Evolutionary conservation across 192 early-diverging fungal species (phyloP).

Genomic region (Diversispora epigaea): DNA sequence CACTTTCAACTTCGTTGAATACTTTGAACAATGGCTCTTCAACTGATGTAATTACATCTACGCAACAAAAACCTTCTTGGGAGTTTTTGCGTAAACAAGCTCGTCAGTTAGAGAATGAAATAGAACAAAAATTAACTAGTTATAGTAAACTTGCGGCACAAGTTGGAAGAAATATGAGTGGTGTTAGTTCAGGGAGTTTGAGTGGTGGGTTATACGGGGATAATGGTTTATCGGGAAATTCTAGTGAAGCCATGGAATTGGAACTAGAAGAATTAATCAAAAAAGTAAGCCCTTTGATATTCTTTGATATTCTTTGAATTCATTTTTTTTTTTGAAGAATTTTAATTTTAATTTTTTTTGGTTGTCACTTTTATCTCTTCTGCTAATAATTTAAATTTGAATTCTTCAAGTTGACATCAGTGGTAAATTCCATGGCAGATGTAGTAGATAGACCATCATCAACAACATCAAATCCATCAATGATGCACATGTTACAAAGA

Average conservation of each 20-base stretch:
- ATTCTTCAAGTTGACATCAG: conserved; percentile 50
- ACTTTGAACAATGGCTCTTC: neutral
- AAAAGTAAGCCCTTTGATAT: conserved; percentile 49
- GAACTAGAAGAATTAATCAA: conserved; percentile 64
- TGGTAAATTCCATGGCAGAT: conserved; percentile 64
- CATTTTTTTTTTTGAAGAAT: neutral
- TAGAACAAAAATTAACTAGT: conserved; percentile 61
- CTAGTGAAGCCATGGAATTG: conserved; percentile 43
- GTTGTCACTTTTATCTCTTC: neutral
- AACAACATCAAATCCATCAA: conserved; percentile 57
- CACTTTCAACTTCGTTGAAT: neutral
- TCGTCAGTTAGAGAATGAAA: conserved; percentile 70
- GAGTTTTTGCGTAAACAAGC: conserved; percentile 70
- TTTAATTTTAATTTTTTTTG: neutral
- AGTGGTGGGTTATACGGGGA: neutral
- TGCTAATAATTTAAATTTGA: neutral
- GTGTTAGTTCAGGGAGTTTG: conserved; percentile 29
- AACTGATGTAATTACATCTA: neutral
- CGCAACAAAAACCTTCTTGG: conserved; percentile 49
- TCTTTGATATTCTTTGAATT: neutral
- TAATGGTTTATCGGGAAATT: conserved; percentile 22
- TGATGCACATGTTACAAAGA: conserved; percentile 71
- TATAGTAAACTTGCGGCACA: conserved; percentile 51
- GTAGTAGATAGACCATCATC: conserved; percentile 53
- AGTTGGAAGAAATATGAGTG: conserved; percentile 28